A percentile compares a stretch with the other conserved stretches of the same genome.
phyloP scores from a whole-genome alignment of 2,329 filamentous ascomycete genomes.

The Clonostachys byssicola region DNA sequence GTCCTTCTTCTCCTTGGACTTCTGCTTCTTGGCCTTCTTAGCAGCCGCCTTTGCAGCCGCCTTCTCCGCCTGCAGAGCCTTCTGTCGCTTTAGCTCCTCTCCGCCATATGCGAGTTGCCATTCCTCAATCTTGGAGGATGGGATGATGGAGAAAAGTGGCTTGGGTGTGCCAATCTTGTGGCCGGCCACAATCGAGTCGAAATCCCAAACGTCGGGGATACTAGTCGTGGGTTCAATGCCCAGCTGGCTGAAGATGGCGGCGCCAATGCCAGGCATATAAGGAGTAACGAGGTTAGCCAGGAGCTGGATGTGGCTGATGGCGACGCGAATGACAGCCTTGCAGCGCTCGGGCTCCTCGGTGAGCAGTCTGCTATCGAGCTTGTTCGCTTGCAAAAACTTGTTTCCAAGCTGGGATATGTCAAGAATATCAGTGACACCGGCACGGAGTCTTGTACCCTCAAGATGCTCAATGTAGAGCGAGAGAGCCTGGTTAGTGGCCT shows the following conservation, averaged over 20 bases:
- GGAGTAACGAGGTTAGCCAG: conserved; percentile 75
- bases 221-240: conserved; percentile 35
- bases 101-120: conserved; percentile 75
- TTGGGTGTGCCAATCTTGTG: conserved; percentile 79
- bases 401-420: conserved; percentile 58
- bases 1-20: conserved; percentile 33
- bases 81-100: conserved; percentile 64
- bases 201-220: conserved; percentile 59
- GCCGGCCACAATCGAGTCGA: conserved; percentile 60
- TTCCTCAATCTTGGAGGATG: conserved; percentile 74
- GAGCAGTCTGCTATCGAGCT: conserved; percentile 50
- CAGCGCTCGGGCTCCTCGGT: conserved; percentile 50
- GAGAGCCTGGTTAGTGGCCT: conserved; percentile 59
- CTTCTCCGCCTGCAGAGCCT: conserved; percentile 50
- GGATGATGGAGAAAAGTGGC: conserved; percentile 79
- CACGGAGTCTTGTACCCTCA: conserved; percentile 67
- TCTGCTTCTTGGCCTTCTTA: conserved; percentile 45
- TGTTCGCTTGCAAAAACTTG: conserved; percentile 46
- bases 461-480: conserved; percentile 63
- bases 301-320: conserved; percentile 78
- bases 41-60: conserved; percentile 45
- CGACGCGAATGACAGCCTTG: conserved; percentile 65
- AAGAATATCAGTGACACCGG: conserved; percentile 61
- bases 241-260: conserved; percentile 74
- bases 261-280: conserved; percentile 79